Conservation (phyloP, 441 rosid genomes). For the Populus hybrid region DNA sequence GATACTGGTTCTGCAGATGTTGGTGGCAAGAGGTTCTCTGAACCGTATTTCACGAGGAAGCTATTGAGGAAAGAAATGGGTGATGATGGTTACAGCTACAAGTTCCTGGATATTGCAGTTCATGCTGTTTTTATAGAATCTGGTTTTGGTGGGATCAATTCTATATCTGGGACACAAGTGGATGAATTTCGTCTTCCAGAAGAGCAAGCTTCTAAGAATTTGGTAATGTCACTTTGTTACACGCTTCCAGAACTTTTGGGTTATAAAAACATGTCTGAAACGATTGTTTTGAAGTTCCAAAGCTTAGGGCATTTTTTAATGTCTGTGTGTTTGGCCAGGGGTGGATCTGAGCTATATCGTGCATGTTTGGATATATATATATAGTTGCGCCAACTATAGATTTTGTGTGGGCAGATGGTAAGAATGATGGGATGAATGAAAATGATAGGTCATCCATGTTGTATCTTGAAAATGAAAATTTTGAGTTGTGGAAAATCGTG, state of each 20-base stretch:
- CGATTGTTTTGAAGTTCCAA: slow-evolving; percentile 49
- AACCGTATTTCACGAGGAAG: slow-evolving; percentile 59
- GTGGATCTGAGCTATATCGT: slow-evolving; percentile 21
- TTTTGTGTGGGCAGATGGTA: slow-evolving; percentile 28
- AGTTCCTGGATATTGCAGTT: slow-evolving; percentile 50
- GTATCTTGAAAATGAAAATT: slow-evolving; percentile 33
- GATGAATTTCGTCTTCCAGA: slow-evolving; percentile 45
- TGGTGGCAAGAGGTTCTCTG: slow-evolving; percentile 10
- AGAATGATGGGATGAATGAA: slow-evolving; percentile 12
- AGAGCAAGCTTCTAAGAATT: slow-evolving; percentile 28
- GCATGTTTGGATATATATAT: slow-evolving; percentile 32
- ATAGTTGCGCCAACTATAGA: slow-evolving; percentile 45
- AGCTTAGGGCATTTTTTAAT: slow-evolving; percentile 43
- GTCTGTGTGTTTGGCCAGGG: slow-evolving; percentile 39
- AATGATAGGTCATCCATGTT: slow-evolving; percentile 17
- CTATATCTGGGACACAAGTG: slow-evolving; percentile 8
- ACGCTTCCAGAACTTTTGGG: slow-evolving; percentile 47
- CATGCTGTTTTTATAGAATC: slow-evolving; percentile 71
- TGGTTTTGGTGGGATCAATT: slow-evolving; percentile 54
- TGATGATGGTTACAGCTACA: slow-evolving; percentile 31
- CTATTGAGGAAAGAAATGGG: slow-evolving; percentile 47
- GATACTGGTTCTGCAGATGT: slow-evolving; percentile 13
- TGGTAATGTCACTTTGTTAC: slow-evolving; percentile 44
- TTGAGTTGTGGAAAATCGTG: slow-evolving; percentile 67
- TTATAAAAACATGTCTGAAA: slow-evolving; percentile 22